Conservation (phyloP, 1,284 basidiomycete species). For the Boletellus dicymbophilus region DNA sequence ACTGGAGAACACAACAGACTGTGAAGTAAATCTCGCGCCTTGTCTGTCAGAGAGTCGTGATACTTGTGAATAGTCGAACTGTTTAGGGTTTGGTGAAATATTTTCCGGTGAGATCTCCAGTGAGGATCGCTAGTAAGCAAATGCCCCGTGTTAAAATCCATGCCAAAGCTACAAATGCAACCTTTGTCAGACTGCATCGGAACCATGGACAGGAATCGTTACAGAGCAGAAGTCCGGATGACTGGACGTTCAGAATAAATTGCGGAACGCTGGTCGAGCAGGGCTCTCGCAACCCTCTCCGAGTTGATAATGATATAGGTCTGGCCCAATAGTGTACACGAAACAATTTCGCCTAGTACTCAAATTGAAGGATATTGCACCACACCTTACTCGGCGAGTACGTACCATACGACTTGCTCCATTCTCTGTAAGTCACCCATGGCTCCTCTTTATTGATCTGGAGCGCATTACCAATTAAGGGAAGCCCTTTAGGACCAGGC, state of each 20-base stretch:
- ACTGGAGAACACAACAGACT: slow-evolving; percentile 14
- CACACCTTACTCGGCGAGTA: neutral
- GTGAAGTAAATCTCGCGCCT: slow-evolving; percentile 4
- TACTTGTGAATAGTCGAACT: slow-evolving; percentile 14
- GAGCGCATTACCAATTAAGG: slow-evolving; percentile 28
- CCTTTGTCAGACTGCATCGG: neutral
- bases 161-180: slow-evolving; percentile 14
- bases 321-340: slow-evolving; percentile 19
- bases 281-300: slow-evolving; percentile 16
- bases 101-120: slow-evolving; percentile 20
- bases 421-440: slow-evolving; percentile 31
- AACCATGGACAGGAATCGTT: neutral
- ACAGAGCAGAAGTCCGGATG: slow-evolving; percentile 13
- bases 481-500: slow-evolving; percentile 30
- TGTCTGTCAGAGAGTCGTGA: slow-evolving; percentile 6
- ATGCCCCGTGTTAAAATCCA: slow-evolving; percentile 23
- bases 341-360: slow-evolving; percentile 23
- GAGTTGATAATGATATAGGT: slow-evolving; percentile 24
- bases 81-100: slow-evolving; percentile 17
- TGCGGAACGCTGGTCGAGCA: slow-evolving; percentile 26
- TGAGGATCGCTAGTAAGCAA: slow-evolving; percentile 9
- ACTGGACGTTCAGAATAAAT: slow-evolving; percentile 22
- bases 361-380: neutral
- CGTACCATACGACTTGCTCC: slow-evolving; percentile 28
- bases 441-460: slow-evolving; percentile 26